These are phyloP conservation scores for Pogostemon cablin DNA, from an alignment of 257 asterid genomes.

Conservation along the genomic window DNA sequence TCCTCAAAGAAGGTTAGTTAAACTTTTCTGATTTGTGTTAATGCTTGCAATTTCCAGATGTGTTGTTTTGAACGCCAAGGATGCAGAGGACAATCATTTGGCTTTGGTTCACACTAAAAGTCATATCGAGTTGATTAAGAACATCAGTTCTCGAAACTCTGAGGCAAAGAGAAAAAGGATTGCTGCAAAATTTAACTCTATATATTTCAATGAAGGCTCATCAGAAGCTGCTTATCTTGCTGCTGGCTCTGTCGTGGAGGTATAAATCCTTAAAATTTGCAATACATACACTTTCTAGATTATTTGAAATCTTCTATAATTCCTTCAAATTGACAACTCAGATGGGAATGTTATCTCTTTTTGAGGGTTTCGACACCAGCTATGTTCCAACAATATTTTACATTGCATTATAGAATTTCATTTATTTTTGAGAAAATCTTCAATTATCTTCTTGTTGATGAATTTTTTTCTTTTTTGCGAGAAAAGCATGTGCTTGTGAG, in stretches of 20 bases:
- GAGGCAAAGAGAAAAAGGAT: slow-evolving; percentile 44
- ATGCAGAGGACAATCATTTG: slow-evolving; percentile 62
- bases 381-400: slow-evolving; percentile 2
- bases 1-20: background rate
- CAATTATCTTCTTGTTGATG: background rate
- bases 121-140: slow-evolving; percentile 69
- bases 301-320: slow-evolving; percentile 5
- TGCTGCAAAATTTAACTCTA: slow-evolving; percentile 66
- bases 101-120: slow-evolving; percentile 75
- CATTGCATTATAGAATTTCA: background rate
- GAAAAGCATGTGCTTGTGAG: background rate
- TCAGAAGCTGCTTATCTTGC: slow-evolving; percentile 92
- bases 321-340: slow-evolving; percentile 10
- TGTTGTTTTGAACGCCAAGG: slow-evolving; percentile 62
- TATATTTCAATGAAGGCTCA: slow-evolving; percentile 89
- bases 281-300: background rate
- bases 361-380: background rate
- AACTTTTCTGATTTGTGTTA: slow-evolving; percentile 17
- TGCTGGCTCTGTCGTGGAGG: slow-evolving; percentile 93
- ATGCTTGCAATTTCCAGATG: slow-evolving; percentile 55
- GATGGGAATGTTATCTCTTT: background rate
- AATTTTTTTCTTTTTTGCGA: background rate
- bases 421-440: slow-evolving; percentile 12
- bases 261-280: slow-evolving; percentile 35
- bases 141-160: slow-evolving; percentile 54